These are phyloP conservation scores for Gossypium longicalyx DNA, from an alignment of 345 rosid genomes.

Conservation along the genomic window DNA sequence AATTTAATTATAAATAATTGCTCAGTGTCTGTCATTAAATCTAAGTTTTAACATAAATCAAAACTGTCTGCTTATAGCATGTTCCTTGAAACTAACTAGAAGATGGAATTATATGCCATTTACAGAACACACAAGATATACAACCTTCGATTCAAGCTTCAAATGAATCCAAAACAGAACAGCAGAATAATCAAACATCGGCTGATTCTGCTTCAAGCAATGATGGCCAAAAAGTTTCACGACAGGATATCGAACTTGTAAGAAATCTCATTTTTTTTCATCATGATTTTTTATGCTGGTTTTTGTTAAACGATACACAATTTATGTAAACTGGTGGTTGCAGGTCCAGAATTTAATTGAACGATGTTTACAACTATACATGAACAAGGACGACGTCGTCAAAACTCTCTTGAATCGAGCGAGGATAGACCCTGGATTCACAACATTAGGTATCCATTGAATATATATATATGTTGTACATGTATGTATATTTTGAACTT, in stretches of 20 bases:
- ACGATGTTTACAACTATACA: slow-evolving; percentile 67
- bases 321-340: slow-evolving; percentile 20
- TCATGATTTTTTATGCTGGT: background rate
- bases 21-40: background rate
- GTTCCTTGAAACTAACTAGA: slow-evolving; percentile 16
- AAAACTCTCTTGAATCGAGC: slow-evolving; percentile 67
- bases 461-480: too few relatives aligned
- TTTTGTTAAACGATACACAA: background rate
- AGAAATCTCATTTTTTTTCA: slow-evolving; percentile 6
- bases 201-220: slow-evolving; percentile 86
- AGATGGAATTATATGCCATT: slow-evolving; percentile 13
- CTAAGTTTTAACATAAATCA: background rate
- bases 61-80: background rate
- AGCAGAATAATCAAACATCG: slow-evolving; percentile 49
- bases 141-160: slow-evolving; percentile 62
- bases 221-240: slow-evolving; percentile 84
- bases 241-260: slow-evolving; percentile 94
- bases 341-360: slow-evolving; percentile 81
- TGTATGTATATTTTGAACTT: background rate
- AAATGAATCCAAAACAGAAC: slow-evolving; percentile 70
- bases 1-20: background rate
- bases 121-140: slow-evolving; percentile 64
- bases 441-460: slow-evolving; percentile 46
- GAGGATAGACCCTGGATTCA: slow-evolving; percentile 78
- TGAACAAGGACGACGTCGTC: slow-evolving; percentile 74